Base-by-base conservation (phyloP, 495 filamentous ascomycete genomes). In the Lichenothelia convexa region DNA sequence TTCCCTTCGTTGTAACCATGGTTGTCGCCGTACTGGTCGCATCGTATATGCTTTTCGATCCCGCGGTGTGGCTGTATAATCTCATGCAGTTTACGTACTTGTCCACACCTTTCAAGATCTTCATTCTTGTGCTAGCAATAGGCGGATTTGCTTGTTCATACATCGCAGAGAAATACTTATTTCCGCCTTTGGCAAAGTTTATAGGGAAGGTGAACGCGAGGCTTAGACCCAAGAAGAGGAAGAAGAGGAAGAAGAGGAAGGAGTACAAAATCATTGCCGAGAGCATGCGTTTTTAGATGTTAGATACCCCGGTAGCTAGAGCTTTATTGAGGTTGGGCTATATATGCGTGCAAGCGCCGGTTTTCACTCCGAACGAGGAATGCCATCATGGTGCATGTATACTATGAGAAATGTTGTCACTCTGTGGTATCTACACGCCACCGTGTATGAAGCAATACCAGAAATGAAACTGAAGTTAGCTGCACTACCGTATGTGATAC, bases 41-140 rank as follows among this genome's bases (percentile, higher is more conserved):
- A 4, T 54, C 59, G 9, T 87, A 83, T 46, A 81, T 99, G 74
- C 65, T 92, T 15, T 67, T 79, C 46, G 63, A 67, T 39, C 79
- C 85, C 4, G 70, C 72, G 1, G 45, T 55, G 6, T 79, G 77
- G 70, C 57, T 95, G 15, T 56, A 49, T 21, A 58, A 66, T 3
- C 48, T 86, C 32, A 95, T 97, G 86, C 71, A 93, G 51, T 61
- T 97, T 46, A 97, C 85, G 1, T 61, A 53, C 17, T 70, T 93
- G 58, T 72, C 72, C 29, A 51, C 58, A 39, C 55, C 58, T 24
- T 97, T 93, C 56, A 77, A 78, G 50, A 31, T 70, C 27, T 78
- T 76, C 42, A 53, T 93, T 24, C 38, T 93, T 5, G 59, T 56
- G 0, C 57, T 93, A 16, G 85, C 74, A 36, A 33, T 77, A 13